phyloP scores from a whole-genome alignment of 2,329 filamentous ascomycete species.

The Penicillium sp. region DNA sequence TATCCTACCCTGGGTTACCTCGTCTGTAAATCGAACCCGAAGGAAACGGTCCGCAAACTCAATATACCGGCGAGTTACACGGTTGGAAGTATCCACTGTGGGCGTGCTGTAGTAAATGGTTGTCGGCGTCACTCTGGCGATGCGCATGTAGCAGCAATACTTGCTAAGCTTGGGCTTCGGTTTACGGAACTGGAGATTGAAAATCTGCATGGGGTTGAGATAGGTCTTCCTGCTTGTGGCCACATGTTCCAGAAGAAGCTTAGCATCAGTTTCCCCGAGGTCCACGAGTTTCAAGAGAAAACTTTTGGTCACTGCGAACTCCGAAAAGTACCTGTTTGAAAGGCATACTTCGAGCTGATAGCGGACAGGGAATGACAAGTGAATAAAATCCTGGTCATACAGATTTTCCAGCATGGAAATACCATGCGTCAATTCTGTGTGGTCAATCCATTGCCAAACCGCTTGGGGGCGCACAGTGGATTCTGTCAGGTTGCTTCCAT shows the following conservation, averaged over 20 bases:
- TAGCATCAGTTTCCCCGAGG: constrained; percentile 56
- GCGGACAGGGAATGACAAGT: constrained; percentile 68
- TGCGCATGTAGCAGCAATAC: constrained; percentile 74
- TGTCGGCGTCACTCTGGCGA: constrained; percentile 79
- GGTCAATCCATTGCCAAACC: constrained; percentile 45
- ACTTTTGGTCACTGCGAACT: constrained; percentile 66
- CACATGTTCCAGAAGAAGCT: constrained; percentile 70
- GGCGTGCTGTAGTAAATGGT: constrained; percentile 77
- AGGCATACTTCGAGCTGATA: constrained; percentile 94
- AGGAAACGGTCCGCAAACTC: constrained; percentile 76
- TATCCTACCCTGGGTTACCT: constrained; percentile 64
- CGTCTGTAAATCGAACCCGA: constrained; percentile 85
- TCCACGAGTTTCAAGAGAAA: constrained; percentile 65
- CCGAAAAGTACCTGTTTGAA: constrained; percentile 73
- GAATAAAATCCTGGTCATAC: constrained; percentile 31
- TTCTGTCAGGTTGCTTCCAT: constrained; percentile 44
- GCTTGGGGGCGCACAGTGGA: constrained; percentile 18
- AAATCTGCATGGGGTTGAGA: constrained; percentile 71
- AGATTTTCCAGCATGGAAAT: constrained; percentile 34
- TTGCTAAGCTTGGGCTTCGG: constrained; percentile 59
- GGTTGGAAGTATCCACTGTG: constrained; percentile 80
- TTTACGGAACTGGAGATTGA: constrained; percentile 52
- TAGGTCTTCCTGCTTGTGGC: constrained; percentile 63
- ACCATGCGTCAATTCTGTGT: constrained; percentile 15
- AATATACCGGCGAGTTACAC: constrained; percentile 73